Conservation (phyloP, 805 yeast genomes). For the Jamesozyma hellenica region DNA sequence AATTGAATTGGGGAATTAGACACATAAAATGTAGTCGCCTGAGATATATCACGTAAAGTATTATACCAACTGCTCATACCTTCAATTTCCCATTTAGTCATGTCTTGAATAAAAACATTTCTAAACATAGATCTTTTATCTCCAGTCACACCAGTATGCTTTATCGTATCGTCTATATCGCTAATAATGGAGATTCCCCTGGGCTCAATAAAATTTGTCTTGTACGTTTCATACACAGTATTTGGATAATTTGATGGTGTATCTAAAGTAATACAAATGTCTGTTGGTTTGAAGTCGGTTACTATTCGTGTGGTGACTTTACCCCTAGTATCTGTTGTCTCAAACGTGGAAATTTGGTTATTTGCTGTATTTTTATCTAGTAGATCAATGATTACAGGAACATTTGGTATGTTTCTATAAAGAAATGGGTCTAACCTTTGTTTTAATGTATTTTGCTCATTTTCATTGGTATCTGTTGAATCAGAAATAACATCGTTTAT, state of each 20-base stretch:
- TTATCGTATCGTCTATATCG: slow-evolving; percentile 92
- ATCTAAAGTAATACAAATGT: slow-evolving; percentile 17
- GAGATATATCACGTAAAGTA: slow-evolving; percentile 33
- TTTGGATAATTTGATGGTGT: slow-evolving; percentile 12
- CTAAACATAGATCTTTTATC: slow-evolving; percentile 76
- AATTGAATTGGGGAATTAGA: slow-evolving; percentile 94
- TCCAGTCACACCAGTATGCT: slow-evolving; percentile 81
- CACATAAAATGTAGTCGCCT: slow-evolving; percentile 75
- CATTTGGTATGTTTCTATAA: slow-evolving; percentile 52
- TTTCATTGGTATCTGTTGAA: neutral
- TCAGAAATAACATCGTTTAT: neutral
- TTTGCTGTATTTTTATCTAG: slow-evolving; percentile 24
- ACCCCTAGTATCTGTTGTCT: slow-evolving; percentile 57
- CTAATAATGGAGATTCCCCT: slow-evolving; percentile 66
- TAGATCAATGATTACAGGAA: slow-evolving; percentile 44
- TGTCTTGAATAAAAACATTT: slow-evolving; percentile 62
- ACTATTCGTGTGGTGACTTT: slow-evolving; percentile 45
- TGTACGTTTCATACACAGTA: slow-evolving; percentile 10
- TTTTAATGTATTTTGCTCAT: slow-evolving; percentile 41
- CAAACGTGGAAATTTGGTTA: slow-evolving; percentile 32
- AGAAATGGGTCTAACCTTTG: slow-evolving; percentile 63
- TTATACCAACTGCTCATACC: slow-evolving; percentile 68
- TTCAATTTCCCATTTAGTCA: slow-evolving; percentile 58
- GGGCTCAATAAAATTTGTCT: slow-evolving; percentile 13
- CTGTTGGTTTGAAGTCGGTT: slow-evolving; percentile 48